phyloP scores from a whole-genome alignment of 805 yeast species.

The Hanseniaspora jakobsenii region DNA sequence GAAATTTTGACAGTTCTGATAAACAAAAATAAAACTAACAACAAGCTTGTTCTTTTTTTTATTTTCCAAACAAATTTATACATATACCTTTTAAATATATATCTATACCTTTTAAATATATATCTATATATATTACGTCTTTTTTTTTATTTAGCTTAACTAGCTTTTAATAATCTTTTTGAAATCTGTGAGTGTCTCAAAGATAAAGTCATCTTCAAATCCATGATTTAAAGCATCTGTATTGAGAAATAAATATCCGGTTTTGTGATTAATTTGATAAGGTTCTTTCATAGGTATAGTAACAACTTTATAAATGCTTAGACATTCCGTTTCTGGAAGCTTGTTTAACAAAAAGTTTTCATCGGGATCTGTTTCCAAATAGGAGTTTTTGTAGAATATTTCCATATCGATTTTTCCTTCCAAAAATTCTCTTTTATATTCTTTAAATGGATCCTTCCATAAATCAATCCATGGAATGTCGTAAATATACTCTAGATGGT shows the following conservation, averaged over 20 bases:
- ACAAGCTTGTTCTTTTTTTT: too few relatives aligned
- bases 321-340: neutral
- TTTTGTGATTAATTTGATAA: neutral
- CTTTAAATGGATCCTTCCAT: neutral
- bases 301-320: neutral
- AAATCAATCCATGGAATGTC: conserved; percentile 3
- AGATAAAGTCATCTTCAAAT: neutral
- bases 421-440: neutral
- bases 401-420: neutral
- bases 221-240: neutral
- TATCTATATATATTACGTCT: too few relatives aligned
- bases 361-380: neutral
- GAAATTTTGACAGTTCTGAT: conserved; percentile 8
- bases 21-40: neutral
- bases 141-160: too few relatives aligned
- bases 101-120: too few relatives aligned
- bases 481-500: neutral
- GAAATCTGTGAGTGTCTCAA: too few relatives aligned
- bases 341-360: neutral
- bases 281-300: neutral
- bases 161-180: too few relatives aligned
- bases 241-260: neutral
- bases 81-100: too few relatives aligned
- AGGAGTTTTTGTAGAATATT: neutral
- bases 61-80: too few relatives aligned